A percentile compares a stretch with the other conserved stretches of the same genome.
Conservation (phyloP, 1,139 yeast species). For the Debaryomycetaceae sp. region DNA sequence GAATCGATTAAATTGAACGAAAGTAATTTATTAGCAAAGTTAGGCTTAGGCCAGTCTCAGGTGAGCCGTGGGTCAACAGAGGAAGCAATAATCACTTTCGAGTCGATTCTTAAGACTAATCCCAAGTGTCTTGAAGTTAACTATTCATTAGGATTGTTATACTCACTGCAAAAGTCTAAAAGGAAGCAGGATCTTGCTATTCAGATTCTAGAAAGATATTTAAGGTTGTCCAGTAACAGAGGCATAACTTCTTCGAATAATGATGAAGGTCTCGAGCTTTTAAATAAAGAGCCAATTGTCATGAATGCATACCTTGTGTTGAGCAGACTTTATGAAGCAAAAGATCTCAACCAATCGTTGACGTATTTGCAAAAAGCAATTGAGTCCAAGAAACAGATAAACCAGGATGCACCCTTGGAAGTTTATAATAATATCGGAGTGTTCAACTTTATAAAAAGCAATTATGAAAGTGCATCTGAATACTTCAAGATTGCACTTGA, state of each 20-base stretch:
- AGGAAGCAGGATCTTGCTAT: constrained; percentile 52
- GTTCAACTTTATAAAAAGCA: constrained; percentile 66
- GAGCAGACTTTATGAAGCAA: constrained; percentile 64
- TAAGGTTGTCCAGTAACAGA: constrained; percentile 54
- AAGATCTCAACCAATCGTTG: constrained; percentile 57
- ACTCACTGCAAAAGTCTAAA: constrained; percentile 48
- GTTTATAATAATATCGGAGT: constrained; percentile 85
- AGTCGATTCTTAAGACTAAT: constrained; percentile 62
- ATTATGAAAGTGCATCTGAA: constrained; percentile 39
- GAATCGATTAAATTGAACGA: constrained; percentile 67
- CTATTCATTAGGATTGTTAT: constrained; percentile 72
- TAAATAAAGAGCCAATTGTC: constrained; percentile 59
- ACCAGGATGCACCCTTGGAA: constrained; percentile 57
- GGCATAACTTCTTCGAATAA: constrained; percentile 26
- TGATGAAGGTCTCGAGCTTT: constrained; percentile 22
- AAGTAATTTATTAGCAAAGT: constrained; percentile 60
- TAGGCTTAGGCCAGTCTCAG: constrained; percentile 88
- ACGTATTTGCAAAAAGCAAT: constrained; percentile 56
- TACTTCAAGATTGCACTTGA: constrained; percentile 51
- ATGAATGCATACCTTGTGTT: constrained; percentile 68
- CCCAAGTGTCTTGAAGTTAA: constrained; percentile 74
- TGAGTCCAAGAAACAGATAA: constrained; percentile 45
- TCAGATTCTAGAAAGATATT: constrained; percentile 66
- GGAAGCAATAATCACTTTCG: constrained; percentile 85
- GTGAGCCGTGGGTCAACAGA: constrained; percentile 69